Conservation (phyloP, 2,329 filamentous ascomycete genomes). For the Penicillium corylophilum region DNA sequence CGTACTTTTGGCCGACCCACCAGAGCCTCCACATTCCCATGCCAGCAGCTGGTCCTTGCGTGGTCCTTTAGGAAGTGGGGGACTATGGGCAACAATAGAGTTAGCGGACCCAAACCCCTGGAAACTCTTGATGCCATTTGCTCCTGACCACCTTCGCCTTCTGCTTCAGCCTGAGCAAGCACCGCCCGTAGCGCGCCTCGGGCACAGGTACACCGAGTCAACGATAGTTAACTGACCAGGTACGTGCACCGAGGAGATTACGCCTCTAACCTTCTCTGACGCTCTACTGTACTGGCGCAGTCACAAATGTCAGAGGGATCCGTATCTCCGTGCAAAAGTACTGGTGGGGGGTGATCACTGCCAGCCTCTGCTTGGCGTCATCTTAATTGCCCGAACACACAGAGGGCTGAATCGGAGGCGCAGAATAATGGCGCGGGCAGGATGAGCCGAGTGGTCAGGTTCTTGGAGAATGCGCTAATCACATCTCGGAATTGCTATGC, state of each 20-base stretch:
- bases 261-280: not conserved
- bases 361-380: not conserved
- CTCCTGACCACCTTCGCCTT: not conserved
- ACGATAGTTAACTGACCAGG: not conserved
- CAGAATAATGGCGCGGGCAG: not conserved
- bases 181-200: not conserved
- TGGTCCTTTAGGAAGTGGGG: conserved; percentile 4
- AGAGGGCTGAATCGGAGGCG: not conserved
- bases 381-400: not conserved
- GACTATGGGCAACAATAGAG: conserved; percentile 11
- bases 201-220: not conserved
- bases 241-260: not conserved
- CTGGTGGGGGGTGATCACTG: not conserved
- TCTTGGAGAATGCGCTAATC: not conserved
- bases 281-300: not conserved
- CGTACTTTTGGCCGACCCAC: not conserved
- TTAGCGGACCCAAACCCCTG: conserved; percentile 19
- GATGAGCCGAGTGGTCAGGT: not conserved
- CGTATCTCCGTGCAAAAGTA: not conserved
- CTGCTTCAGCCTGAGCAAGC: not conserved
- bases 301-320: not conserved
- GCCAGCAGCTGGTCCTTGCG: conserved; percentile 17
- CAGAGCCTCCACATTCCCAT: not conserved
- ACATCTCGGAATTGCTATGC: not conserved
- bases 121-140: conserved; percentile 10